Evolutionary conservation across 2,329 filamentous ascomycete genomes (phyloP).

Genomic region (Fusarium sambucinum): DNA sequence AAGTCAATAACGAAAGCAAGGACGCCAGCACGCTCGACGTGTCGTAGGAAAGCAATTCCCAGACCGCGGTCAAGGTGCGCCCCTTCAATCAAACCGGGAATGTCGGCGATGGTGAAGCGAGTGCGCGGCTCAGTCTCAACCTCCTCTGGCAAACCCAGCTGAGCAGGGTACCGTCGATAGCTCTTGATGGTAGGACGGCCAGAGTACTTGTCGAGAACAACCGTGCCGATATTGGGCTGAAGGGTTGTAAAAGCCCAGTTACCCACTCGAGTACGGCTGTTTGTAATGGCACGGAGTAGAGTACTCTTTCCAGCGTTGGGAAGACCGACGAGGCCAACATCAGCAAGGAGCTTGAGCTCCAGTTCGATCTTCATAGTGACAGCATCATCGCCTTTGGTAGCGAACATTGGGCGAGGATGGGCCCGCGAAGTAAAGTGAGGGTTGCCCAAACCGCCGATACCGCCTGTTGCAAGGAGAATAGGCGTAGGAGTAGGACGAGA

Average conservation of each 20-base stretch:
- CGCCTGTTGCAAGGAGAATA: constrained; percentile 87
- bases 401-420: constrained; percentile 84
- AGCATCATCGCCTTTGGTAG: constrained; percentile 85
- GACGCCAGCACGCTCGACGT: constrained; percentile 93
- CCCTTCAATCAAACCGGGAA: constrained; percentile 91
- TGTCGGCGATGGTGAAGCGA: constrained; percentile 93
- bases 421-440: constrained; percentile 88
- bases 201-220: constrained; percentile 88
- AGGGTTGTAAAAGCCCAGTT: constrained; percentile 98
- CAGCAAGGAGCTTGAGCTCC: constrained; percentile 93
- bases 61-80: constrained; percentile 93
- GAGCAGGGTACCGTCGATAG: constrained; percentile 50
- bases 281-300: constrained; percentile 85
- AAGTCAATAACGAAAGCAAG: constrained; percentile 95
- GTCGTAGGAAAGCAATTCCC: constrained; percentile 90
- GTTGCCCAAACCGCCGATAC: constrained; percentile 91
- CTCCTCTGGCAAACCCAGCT: constrained; percentile 57
- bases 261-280: constrained; percentile 88
- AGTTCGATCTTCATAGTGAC: constrained; percentile 84
- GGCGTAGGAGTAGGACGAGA: constrained; percentile 83
- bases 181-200: constrained; percentile 72
- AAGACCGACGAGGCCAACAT: constrained; percentile 92
- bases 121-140: constrained; percentile 71
- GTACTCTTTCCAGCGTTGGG: constrained; percentile 98
- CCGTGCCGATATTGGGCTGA: constrained; percentile 94